Evolutionary conservation across 2,329 filamentous ascomycete genomes (phyloP).

Genomic region (Sporothrix globosa): DNA sequence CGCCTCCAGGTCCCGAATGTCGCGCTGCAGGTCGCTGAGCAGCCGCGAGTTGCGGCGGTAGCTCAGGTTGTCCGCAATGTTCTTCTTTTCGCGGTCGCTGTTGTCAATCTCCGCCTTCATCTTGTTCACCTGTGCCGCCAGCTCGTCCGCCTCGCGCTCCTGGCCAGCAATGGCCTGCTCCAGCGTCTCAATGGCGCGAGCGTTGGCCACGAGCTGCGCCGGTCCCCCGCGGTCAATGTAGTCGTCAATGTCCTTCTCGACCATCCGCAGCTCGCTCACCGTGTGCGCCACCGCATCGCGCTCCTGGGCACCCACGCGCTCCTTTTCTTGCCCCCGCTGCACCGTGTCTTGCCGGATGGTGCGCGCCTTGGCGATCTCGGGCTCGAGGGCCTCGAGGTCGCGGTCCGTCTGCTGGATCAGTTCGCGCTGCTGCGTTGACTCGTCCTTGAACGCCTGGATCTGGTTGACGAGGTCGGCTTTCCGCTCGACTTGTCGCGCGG

Average conservation of each 20-base stretch:
- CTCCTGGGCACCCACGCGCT: conserved; percentile 71
- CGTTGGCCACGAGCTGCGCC: conserved; percentile 68
- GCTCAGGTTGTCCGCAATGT: conserved; percentile 84
- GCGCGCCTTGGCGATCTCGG: conserved; percentile 75
- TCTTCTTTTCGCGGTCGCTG: conserved; percentile 79
- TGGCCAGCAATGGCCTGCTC: conserved; percentile 66
- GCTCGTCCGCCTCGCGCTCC: conserved; percentile 67
- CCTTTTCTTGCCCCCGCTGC: conserved; percentile 69
- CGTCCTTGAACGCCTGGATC: conserved; percentile 72
- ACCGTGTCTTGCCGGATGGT: conserved; percentile 76
- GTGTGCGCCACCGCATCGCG: conserved; percentile 73
- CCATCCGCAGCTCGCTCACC: conserved; percentile 73
- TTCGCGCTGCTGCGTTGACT: conserved; percentile 69
- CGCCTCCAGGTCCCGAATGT: conserved; percentile 74
- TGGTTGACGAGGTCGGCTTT: conserved; percentile 72
- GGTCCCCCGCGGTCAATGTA: conserved; percentile 79
- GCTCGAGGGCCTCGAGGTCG: conserved; percentile 73
- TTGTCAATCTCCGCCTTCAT: conserved; percentile 77
- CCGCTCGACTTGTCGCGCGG: conserved; percentile 76
- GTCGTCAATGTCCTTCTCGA: conserved; percentile 75
- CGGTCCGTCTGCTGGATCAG: conserved; percentile 69
- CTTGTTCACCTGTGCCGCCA: conserved; percentile 73
- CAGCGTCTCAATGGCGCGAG: conserved; percentile 68
- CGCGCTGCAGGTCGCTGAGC: conserved; percentile 66
- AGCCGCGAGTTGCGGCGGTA: conserved; percentile 76